These are phyloP conservation scores for Hirschioporus abietinus DNA, from an alignment of 768 basidiomycete genomes.

Conservation along the genomic window DNA sequence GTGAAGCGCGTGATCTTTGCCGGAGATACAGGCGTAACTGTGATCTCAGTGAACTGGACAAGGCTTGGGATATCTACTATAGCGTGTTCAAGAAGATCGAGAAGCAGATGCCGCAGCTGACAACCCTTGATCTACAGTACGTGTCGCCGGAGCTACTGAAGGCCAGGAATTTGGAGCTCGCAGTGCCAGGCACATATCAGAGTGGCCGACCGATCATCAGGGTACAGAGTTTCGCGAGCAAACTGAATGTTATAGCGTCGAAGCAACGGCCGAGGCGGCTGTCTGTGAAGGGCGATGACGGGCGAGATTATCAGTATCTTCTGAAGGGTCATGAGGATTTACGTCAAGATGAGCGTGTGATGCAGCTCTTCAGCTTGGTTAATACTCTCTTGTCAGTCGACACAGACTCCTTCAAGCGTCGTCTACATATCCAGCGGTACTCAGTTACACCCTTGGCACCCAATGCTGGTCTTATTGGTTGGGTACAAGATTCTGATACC, in stretches of 20 bases:
- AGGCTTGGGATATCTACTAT: conserved; percentile 99
- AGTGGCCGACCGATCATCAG: conserved; percentile 77
- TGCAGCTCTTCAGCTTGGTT: conserved; percentile 97
- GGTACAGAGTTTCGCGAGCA: conserved; percentile 82
- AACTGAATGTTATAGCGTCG: conserved; percentile 89
- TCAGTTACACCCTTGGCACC: conserved; percentile 94
- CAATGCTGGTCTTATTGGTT: conserved; percentile 89
- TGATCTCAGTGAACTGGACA: conserved; percentile 86
- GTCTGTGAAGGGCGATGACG: conserved; percentile 84
- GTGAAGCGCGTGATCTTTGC: conserved; percentile 89
- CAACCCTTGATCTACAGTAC: conserved; percentile 91
- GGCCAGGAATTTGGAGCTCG: conserved; percentile 84
- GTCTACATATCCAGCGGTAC: conserved; percentile 89
- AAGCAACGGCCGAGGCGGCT: conserved; percentile 94
- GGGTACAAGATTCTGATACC: conserved; percentile 95
- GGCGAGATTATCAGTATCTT: conserved; percentile 84
- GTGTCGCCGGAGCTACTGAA: conserved; percentile 91
- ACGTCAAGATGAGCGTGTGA: conserved; percentile 97
- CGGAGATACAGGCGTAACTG: conserved; percentile 80
- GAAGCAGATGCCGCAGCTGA: conserved; percentile 85
- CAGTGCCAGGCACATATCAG: conserved; percentile 96
- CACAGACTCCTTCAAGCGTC: conserved; percentile 92
- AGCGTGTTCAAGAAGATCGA: conserved; percentile 94
- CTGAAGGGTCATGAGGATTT: conserved; percentile 99
- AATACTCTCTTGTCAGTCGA: conserved; percentile 92